These are phyloP conservation scores for Aspergillus sparsus DNA, from an alignment of 495 filamentous ascomycete genomes.

Conservation along the genomic window DNA sequence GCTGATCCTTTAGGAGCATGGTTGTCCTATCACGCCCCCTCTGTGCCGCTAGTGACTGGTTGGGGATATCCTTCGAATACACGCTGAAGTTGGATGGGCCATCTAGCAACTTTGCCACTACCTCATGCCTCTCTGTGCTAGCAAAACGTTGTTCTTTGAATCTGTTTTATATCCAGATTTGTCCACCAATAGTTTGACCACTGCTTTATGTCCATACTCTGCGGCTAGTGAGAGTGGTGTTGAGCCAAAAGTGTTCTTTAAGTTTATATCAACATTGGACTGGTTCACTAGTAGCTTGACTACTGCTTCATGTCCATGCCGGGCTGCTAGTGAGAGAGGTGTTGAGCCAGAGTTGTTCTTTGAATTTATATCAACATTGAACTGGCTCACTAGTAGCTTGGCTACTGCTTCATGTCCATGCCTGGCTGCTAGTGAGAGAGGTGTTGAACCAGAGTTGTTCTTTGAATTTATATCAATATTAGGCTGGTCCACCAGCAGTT, in stretches of 20 bases:
- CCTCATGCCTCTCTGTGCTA: too few species aligned
- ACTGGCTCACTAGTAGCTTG: background rate
- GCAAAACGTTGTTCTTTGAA: too few species aligned
- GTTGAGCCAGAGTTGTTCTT: background rate
- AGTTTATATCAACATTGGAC: background rate
- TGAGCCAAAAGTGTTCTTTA: background rate
- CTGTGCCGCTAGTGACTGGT: too few species aligned
- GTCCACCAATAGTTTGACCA: background rate
- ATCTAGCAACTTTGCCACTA: too few species aligned
- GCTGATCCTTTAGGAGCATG: too few species aligned
- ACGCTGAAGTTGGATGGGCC: too few species aligned
- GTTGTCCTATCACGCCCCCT: too few species aligned
- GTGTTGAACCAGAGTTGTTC: background rate
- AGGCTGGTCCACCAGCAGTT: background rate
- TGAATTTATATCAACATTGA: background rate
- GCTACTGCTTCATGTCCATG: background rate
- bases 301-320: background rate
- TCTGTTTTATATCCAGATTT: too few species aligned
- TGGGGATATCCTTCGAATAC: too few species aligned
- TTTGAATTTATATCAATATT: background rate
- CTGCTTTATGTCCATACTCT: background rate
- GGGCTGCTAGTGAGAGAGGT: slow-evolving; percentile 4
- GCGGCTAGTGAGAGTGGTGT: background rate
- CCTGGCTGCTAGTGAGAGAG: background rate
- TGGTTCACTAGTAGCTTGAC: background rate